Evolutionary conservation across 2,329 filamentous ascomycete species (phyloP).

Genomic region (Paecilomyces variotii): DNA sequence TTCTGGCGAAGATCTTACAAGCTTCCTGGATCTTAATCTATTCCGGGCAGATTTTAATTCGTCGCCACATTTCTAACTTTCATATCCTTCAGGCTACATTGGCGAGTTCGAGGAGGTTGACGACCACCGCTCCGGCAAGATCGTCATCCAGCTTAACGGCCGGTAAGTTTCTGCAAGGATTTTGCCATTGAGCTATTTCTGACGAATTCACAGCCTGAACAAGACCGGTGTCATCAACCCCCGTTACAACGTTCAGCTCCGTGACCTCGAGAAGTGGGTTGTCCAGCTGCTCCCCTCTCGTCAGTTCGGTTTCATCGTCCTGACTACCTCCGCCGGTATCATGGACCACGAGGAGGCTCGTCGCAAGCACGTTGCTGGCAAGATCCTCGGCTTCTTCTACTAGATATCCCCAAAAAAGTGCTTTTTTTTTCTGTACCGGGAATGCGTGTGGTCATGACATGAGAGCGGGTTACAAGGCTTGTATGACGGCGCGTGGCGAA

Average conservation of each 20-base stretch:
- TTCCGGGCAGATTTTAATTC: conserved; percentile 92
- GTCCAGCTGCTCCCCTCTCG: conserved; percentile 97
- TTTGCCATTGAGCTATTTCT: conserved; percentile 7
- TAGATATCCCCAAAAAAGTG: conserved; percentile 42
- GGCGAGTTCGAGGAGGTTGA: conserved; percentile 99
- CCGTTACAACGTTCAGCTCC: conserved; percentile 97
- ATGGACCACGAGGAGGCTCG: conserved; percentile 99
- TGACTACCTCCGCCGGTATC: conserved; percentile 98
- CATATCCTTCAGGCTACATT: conserved; percentile 69
- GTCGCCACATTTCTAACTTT: conserved; percentile 71
- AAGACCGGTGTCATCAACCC: conserved; percentile 99
- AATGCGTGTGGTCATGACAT: conserved; percentile 10
- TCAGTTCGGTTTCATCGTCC: conserved; percentile 99
- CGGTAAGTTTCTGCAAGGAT: conserved; percentile 43
- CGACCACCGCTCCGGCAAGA: conserved; percentile 99
- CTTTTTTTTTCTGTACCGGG: conserved; percentile 18
- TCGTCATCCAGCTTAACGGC: conserved; percentile 98
- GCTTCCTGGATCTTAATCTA: conserved; percentile 60
- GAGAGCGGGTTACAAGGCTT: conserved; percentile 13
- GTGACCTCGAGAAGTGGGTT: conserved; percentile 99
- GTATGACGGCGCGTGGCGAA: conserved; percentile 14
- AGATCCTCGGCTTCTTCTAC: conserved; percentile 99
- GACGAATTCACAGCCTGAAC: conserved; percentile 56
- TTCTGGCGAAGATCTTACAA: conserved; percentile 86
- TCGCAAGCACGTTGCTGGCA: conserved; percentile 97